Percentiles rank a stretch among this genome's conserved stretches.
phyloP scores from a whole-genome alignment of 345 rosid genomes.

The Dipteronia sinensis region DNA sequence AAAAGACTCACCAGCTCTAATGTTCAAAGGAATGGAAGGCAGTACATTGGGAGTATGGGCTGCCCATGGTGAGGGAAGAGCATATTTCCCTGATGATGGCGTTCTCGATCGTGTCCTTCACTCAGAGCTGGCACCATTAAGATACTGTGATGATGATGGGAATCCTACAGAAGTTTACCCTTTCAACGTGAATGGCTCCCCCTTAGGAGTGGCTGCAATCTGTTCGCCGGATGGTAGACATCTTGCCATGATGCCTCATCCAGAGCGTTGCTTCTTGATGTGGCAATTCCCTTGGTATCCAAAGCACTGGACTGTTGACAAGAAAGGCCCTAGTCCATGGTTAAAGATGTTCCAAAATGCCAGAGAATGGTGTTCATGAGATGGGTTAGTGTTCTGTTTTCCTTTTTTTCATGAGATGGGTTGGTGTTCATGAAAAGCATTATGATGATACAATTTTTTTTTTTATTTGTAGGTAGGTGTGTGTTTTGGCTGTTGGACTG shows the following conservation, averaged over 20 bases:
- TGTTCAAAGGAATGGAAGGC: slow-evolving; percentile 96
- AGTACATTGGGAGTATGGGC: slow-evolving; percentile 96
- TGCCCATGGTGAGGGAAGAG: slow-evolving; percentile 96
- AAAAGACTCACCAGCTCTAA: slow-evolving; percentile 77
- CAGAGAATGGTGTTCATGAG: slow-evolving; percentile 79
- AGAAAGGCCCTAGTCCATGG: slow-evolving; percentile 95
- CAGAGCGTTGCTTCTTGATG: slow-evolving; percentile 97
- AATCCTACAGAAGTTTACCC: slow-evolving; percentile 81
- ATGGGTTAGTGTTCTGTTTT: slow-evolving; percentile 9
- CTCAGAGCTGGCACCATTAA: slow-evolving; percentile 72
- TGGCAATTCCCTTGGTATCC: slow-evolving; percentile 99
- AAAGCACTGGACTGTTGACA: slow-evolving; percentile 73
- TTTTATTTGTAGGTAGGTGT: background rate
- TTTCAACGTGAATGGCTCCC: slow-evolving; percentile 93
- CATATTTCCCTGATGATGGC: slow-evolving; percentile 88
- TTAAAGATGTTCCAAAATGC: slow-evolving; percentile 95
- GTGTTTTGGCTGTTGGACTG: background rate
- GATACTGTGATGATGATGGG: slow-evolving; percentile 90
- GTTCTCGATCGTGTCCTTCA: slow-evolving; percentile 72
- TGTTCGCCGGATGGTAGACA: slow-evolving; percentile 97
- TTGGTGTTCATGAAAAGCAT: background rate
- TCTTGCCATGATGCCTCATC: slow-evolving; percentile 99
- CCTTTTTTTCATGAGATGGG: too few relatives aligned
- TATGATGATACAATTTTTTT: background rate
- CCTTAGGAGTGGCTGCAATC: slow-evolving; percentile 87